A percentile compares a stretch with the other conserved stretches of the same genome.
Evolutionary conservation across 768 basidiomycete species (phyloP).

Genomic region (Ramaria sp.): DNA sequence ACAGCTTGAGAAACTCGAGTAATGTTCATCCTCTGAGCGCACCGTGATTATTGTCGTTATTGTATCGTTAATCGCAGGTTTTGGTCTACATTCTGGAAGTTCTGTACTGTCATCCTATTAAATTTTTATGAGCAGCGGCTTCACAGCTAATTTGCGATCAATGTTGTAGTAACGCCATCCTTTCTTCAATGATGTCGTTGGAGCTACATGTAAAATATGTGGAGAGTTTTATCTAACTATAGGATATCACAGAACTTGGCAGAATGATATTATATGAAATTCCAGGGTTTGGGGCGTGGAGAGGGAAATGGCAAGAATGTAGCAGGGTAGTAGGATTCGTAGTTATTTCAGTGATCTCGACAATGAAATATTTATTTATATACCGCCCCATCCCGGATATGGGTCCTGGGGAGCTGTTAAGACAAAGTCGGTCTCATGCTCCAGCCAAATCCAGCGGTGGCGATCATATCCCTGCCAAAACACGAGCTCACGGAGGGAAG

Average conservation of each 20-base stretch:
- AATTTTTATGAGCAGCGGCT: no score
- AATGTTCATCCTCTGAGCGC: conserved; percentile 11
- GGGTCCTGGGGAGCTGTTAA: background rate
- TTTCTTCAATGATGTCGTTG: no score
- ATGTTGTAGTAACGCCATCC: no score
- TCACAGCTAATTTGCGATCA: no score
- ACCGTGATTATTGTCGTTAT: background rate
- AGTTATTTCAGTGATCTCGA: background rate
- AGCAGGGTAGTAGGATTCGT: background rate
- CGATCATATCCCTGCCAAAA: conserved; percentile 5
- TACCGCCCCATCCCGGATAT: background rate
- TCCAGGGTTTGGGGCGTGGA: no score
- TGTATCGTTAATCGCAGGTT: background rate
- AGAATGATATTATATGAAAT: no score
- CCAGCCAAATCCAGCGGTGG: conserved; percentile 4
- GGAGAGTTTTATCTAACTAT: no score
- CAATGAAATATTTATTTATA: background rate
- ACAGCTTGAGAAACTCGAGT: conserved; percentile 89
- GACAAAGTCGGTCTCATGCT: conserved; percentile 5
- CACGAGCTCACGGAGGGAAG: background rate
- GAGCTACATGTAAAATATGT: no score
- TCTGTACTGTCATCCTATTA: no score
- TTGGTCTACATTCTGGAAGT: background rate
- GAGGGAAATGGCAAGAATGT: background rate
- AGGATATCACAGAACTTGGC: no score